Conservation (phyloP, 2,329 filamentous ascomycete species). For the Dactylellina drechsleri region DNA sequence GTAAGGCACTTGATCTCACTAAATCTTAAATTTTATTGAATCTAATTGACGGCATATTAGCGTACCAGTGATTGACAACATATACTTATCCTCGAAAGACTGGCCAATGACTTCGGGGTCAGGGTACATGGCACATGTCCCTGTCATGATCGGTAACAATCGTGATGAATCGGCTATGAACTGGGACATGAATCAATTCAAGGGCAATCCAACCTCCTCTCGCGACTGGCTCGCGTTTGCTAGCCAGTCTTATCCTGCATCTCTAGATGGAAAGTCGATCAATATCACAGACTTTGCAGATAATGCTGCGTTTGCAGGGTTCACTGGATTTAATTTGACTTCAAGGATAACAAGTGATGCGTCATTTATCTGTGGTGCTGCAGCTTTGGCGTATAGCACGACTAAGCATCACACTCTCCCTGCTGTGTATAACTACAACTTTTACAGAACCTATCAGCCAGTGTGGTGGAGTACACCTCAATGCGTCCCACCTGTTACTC, state of each 20-base stretch:
- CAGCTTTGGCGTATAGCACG: slow-evolving; percentile 61
- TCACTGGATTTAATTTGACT: slow-evolving; percentile 59
- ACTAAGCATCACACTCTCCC: slow-evolving; percentile 59
- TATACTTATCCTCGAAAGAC: slow-evolving; percentile 56
- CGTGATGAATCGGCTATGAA: slow-evolving; percentile 59
- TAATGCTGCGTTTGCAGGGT: slow-evolving; percentile 33
- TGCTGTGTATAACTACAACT: slow-evolving; percentile 61
- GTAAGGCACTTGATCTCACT: neutral
- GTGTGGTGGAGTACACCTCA: slow-evolving; percentile 59
- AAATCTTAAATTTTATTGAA: neutral
- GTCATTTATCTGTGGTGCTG: slow-evolving; percentile 61
- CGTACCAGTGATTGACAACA: slow-evolving; percentile 59
- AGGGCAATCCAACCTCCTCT: slow-evolving; percentile 53
- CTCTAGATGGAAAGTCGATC: slow-evolving; percentile 10
- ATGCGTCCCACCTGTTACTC: slow-evolving; percentile 59
- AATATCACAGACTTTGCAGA: slow-evolving; percentile 55
- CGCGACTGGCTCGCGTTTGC: slow-evolving; percentile 52
- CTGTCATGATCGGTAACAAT: slow-evolving; percentile 62
- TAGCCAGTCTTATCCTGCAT: slow-evolving; percentile 11
- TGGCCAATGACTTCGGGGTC: slow-evolving; percentile 59
- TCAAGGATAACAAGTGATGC: slow-evolving; percentile 60
- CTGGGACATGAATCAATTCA: neutral
- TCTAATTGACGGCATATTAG: neutral
- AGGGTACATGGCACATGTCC: slow-evolving; percentile 58
- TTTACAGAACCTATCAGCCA: slow-evolving; percentile 63